A percentile compares a stretch with the other conserved stretches of the same genome.
Evolutionary conservation across 2,329 filamentous ascomycete genomes (phyloP).

Genomic region (Cladosporium sp.): DNA sequence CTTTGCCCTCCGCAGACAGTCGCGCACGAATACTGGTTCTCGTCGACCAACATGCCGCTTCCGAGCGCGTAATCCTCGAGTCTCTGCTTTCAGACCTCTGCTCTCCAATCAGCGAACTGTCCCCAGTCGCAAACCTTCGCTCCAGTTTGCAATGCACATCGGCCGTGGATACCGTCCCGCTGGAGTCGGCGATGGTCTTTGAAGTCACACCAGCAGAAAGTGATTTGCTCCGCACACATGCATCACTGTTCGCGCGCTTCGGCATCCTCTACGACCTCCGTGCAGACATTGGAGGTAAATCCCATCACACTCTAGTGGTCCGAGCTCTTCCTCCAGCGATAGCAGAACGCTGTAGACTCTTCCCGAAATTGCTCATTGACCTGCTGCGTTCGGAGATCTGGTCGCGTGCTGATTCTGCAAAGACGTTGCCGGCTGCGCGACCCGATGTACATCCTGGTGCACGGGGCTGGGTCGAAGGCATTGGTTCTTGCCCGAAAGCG

Average conservation of each 20-base stretch:
- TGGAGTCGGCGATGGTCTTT: conserved; percentile 61
- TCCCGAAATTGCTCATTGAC: conserved; percentile 71
- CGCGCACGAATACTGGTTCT: conserved; percentile 60
- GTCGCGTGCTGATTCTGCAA: conserved; percentile 32
- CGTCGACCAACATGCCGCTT: conserved; percentile 92
- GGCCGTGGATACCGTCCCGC: conserved; percentile 35
- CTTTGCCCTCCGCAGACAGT: conserved; percentile 43
- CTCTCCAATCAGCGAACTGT: conserved; percentile 24
- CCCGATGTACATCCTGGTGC: background rate
- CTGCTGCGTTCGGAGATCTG: conserved; percentile 75
- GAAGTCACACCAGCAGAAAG: conserved; percentile 64
- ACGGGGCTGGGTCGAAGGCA: conserved; percentile 57
- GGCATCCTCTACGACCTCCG: conserved; percentile 66
- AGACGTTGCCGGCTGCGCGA: conserved; percentile 2
- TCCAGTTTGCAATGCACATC: conserved; percentile 20
- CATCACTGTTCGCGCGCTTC: conserved; percentile 67
- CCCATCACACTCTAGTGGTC: conserved; percentile 42
- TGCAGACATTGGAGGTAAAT: background rate
- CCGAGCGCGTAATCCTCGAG: conserved; percentile 83
- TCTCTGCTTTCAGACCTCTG: conserved; percentile 63
- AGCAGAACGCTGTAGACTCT: conserved; percentile 69
- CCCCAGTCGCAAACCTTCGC: background rate
- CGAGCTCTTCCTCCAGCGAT: conserved; percentile 69
- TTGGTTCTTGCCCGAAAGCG: conserved; percentile 70
- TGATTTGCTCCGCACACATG: conserved; percentile 56